A percentile compares a stretch with the other conserved stretches of the same genome.
phyloP scores from a whole-genome alignment of 345 rosid species.

The Aurinia saxatilis region DNA sequence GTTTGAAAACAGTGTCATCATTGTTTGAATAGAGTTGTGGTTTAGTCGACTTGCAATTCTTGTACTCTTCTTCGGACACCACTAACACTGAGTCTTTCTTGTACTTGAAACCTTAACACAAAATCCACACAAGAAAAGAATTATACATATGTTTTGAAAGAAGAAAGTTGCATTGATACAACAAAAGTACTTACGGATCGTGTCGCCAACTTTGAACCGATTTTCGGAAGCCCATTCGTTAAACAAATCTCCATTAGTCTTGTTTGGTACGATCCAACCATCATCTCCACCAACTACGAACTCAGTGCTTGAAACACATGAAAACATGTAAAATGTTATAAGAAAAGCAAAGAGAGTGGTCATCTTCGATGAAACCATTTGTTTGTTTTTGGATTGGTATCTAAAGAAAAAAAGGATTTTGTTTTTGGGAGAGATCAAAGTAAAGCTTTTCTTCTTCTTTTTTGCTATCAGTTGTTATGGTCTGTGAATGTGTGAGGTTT shows the following conservation, averaged over 20 bases:
- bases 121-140: not conserved
- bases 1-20: constrained; percentile 32
- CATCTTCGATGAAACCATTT: constrained; percentile 19
- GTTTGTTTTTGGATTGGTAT: constrained; percentile 20
- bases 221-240: constrained; percentile 76
- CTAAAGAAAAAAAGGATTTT: not conserved
- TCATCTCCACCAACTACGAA: constrained; percentile 53
- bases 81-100: constrained; percentile 49
- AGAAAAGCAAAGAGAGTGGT: not conserved
- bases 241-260: constrained; percentile 37
- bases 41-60: constrained; percentile 42
- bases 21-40: constrained; percentile 55
- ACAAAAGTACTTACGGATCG: constrained; percentile 42
- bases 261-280: constrained; percentile 66
- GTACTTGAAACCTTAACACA: constrained; percentile 42
- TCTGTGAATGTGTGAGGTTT: not conserved
- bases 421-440: not conserved
- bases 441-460: not conserved
- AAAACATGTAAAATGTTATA: constrained; percentile 6
- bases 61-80: constrained; percentile 56
- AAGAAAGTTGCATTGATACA: not conserved
- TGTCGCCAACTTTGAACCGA: constrained; percentile 60
- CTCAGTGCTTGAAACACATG: constrained; percentile 30
- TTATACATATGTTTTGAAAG: not conserved
- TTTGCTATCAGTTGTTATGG: not conserved